Base-by-base conservation (phyloP, 192 early-diverging fungal genomes). In the Phlyctochytrium arcticum region DNA sequence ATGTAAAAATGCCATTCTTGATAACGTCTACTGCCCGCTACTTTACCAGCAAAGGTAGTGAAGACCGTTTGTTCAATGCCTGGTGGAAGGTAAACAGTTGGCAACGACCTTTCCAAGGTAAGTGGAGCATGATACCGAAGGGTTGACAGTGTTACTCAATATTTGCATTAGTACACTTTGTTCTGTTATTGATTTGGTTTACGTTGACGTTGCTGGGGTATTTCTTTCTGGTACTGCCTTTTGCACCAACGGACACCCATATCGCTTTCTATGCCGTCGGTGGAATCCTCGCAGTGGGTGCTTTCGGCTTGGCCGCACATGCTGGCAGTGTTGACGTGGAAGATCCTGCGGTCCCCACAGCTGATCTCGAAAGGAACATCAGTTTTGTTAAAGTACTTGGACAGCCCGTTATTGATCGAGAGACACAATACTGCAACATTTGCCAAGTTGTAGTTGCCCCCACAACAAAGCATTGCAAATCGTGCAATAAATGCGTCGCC, bases 401-500 rank as follows among this genome's bases (percentile, higher is more conserved):
- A 3, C 66, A 78, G 12, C 78, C 80, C 4, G 80, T 82, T 1
- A 81, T 82, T 42, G 75, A 80, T 36, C 48, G 32, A 5, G 70
- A 72, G 19, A 78, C 79, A 12, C 21, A 54, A 4, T 48, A 69
- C 29, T 82, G 80, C 44, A 65, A 78, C 17, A 68, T 82, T n/a
- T 82, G 80, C 55, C 49, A 77, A 10, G 78, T 82, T 0, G 35
- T 60, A 5, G 80, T 82, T 3, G 54, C 8, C 5, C 5, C 23
- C 21, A 64, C 59, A 32, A 82, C 78, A 0, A 76, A 78, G 61
- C 80, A 82, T 46, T 82, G 80, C 66, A 82, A 82, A 60, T 58
- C 75, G 19, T 82, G 80, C 67, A 82, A 82, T 69, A 82, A 80
- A 55, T 82, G 80, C 55, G 78, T 82, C n/a, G 78, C 32, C 6